Conservation (phyloP, 371 early-diverging fungal species). For the Mortierella sp. region DNA sequence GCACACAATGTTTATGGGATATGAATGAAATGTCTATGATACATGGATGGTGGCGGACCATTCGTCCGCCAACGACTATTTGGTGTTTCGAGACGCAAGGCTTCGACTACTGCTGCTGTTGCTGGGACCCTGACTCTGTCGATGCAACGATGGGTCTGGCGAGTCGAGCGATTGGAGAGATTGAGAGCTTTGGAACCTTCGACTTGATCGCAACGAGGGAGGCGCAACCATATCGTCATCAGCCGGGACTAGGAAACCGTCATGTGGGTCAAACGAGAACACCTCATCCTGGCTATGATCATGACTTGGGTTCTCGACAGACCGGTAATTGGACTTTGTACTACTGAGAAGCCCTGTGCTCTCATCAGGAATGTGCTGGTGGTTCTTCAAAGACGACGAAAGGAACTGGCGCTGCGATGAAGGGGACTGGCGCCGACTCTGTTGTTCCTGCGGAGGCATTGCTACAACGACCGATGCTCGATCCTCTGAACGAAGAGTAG, state of each 20-base stretch:
- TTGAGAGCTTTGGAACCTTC: too few relatives aligned
- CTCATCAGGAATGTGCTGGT: slow-evolving; percentile 1
- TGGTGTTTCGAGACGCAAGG: too few relatives aligned
- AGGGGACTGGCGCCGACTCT: background rate
- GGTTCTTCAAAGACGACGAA: slow-evolving; percentile 4
- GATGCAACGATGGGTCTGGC: too few relatives aligned
- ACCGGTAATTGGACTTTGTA: background rate
- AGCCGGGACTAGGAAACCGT: slow-evolving; percentile 18
- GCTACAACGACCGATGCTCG: background rate
- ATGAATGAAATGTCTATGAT: too few relatives aligned
- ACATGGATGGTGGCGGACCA: too few relatives aligned
- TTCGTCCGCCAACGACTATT: too few relatives aligned
- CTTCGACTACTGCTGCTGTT: too few relatives aligned
- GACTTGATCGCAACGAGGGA: too few relatives aligned
- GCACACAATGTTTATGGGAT: too few relatives aligned
- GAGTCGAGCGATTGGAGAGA: too few relatives aligned
- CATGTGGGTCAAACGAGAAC: slow-evolving; percentile 12
- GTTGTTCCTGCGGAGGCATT: background rate
- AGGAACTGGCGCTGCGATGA: background rate
- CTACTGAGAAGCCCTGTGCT: background rate
- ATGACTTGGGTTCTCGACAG: background rate
- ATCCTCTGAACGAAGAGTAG: background rate
- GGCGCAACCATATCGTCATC: too few relatives aligned
- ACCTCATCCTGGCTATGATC: background rate
- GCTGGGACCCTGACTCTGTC: too few relatives aligned